Base-by-base conservation (phyloP, 352 stramenopile species). In the Phytophthora quininea region DNA sequence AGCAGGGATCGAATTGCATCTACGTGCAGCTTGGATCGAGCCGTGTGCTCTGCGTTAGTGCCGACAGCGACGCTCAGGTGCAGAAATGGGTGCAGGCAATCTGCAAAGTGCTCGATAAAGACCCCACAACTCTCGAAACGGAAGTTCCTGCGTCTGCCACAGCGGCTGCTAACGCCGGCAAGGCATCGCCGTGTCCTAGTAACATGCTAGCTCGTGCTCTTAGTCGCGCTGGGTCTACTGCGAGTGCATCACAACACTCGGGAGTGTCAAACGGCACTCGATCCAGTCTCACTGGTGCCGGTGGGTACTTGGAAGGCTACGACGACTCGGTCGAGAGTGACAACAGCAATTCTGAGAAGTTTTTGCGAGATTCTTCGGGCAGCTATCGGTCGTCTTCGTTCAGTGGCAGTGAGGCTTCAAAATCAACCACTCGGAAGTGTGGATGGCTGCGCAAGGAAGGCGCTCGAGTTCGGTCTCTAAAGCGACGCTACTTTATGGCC, bases 381-480 rank as follows among this genome's bases (percentile, higher is more conserved):
- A 68, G 54, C 49, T 55, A 32, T 47, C 48, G 47, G 14, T 58
- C 63, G 33, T 76, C 58, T 33, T 56, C 62, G 30, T 53, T 52
- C 3, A 42, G 15, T 48, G 54, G 40, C 5, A 65, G 35, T n/a
- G 52, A 71, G 40, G 63, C 47, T 38, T 11, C 29, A 19, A 53
- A 14, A 15, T 35, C 57, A 57, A 64, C 50, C 24, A 67, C 69
- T 10, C 72, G 71, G 30, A 92, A 91, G 51, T 81, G 73, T n/a
- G 88, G 88, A 15, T 93, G 88, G 85, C 61, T 95, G 53, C 80
- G 79, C 38, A 95, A 95, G 64, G 84, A 95, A 79, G 88, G 88
- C 37, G 74, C 86, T 8, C 63, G 76, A 45, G 68, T 87, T 33
- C 90, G 89, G 48, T 90, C 75, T 35, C 90, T 89, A 58, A 93